Evolutionary conservation across 768 basidiomycete species (phyloP).

Genomic region (Hypsizygus marmoreus): DNA sequence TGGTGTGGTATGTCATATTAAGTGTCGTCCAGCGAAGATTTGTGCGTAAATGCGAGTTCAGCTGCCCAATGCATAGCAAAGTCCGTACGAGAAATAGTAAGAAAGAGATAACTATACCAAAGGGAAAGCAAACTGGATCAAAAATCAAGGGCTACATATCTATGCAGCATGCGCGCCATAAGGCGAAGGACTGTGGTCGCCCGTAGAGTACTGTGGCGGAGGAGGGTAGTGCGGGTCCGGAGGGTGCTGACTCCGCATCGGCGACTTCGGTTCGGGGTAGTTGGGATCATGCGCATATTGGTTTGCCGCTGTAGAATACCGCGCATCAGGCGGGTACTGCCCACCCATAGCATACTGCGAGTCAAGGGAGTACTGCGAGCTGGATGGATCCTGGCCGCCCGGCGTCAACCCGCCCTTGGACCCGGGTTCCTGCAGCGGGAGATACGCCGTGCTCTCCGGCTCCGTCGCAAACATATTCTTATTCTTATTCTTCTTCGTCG

Average conservation of each 20-base stretch:
- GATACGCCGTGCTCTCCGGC: constrained; percentile 29
- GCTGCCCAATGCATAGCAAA: constrained; percentile 7
- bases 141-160: neutral
- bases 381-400: constrained; percentile 1
- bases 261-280: neutral
- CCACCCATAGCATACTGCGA: neutral
- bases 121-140: neutral
- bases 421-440: constrained; percentile 29
- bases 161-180: neutral
- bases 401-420: too few species aligned
- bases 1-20: constrained; percentile 3
- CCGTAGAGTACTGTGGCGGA: neutral
- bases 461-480: constrained; percentile 24
- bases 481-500: constrained; percentile 17
- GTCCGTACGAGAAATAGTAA: constrained; percentile 8
- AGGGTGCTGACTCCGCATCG: neutral
- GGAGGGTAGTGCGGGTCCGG: neutral
- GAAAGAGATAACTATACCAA: neutral
- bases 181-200: neutral
- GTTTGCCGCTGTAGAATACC: constrained; percentile 9
- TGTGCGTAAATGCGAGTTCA: too few species aligned
- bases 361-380: constrained; percentile 1
- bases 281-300: constrained; percentile 3
- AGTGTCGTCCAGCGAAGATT: constrained; percentile 21
- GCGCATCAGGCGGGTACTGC: constrained; percentile 5